Evolutionary conservation across 2,329 filamentous ascomycete species (phyloP).

Genomic region (Aspergillus thermomutatus): DNA sequence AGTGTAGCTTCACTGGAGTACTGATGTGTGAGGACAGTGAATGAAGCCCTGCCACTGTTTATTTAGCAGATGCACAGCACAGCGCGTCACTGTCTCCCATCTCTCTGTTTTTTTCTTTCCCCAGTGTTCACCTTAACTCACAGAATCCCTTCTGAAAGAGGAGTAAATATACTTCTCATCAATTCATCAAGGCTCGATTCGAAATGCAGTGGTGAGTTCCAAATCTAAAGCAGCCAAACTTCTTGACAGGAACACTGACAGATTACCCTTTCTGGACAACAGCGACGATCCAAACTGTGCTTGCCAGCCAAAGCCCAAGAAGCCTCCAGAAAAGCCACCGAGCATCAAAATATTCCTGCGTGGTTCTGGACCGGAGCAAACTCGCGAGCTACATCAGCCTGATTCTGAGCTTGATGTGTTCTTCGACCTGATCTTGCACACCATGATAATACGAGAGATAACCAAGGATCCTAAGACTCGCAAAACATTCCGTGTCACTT

Average conservation of each 20-base stretch:
- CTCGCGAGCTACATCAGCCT: slow-evolving; percentile 13
- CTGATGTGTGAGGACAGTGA: background rate
- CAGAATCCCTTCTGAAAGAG: background rate
- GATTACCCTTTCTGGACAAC: background rate
- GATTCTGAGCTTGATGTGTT: slow-evolving; percentile 21
- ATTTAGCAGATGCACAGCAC: background rate
- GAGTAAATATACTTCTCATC: background rate
- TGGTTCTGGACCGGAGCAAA: slow-evolving; percentile 12
- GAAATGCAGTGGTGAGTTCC: background rate
- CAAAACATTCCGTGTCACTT: slow-evolving; percentile 7
- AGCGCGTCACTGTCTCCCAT: background rate
- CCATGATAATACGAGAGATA: slow-evolving; percentile 21
- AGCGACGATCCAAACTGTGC: slow-evolving; percentile 20
- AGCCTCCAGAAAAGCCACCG: slow-evolving; percentile 4
- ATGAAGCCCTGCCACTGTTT: background rate
- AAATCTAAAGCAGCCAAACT: background rate
- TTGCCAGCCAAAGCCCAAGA: slow-evolving; percentile 19
- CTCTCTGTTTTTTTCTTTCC: background rate
- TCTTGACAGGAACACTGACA: background rate
- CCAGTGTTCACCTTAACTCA: background rate
- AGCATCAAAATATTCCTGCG: slow-evolving; percentile 16
- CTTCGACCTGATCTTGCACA: slow-evolving; percentile 22
- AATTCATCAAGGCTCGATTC: background rate
- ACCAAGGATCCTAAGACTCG: slow-evolving; percentile 9
- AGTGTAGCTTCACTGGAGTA: background rate